Conservation (phyloP, 805 yeast genomes). For the Saccharomyces paradoxus region DNA sequence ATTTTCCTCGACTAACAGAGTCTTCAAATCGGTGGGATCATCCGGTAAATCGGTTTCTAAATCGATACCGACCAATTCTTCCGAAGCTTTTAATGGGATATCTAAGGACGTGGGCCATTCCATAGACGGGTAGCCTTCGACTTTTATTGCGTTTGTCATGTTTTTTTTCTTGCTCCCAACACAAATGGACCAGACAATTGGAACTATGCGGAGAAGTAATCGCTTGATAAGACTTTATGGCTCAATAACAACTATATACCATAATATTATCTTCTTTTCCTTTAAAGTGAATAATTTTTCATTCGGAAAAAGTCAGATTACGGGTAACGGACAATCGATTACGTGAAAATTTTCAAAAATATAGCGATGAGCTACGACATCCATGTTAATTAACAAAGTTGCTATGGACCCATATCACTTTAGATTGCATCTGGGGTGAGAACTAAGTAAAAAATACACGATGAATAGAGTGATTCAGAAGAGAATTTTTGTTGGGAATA, state of each 20-base stretch:
- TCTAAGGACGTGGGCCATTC: slow-evolving; percentile 31
- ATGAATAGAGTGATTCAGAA: slow-evolving; percentile 10
- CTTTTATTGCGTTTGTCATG: not conserved
- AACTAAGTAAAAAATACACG: not conserved
- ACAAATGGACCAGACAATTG: not conserved
- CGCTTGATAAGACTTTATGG: not conserved
- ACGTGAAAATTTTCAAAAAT: not conserved
- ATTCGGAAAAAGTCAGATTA: not conserved
- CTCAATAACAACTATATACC: not conserved
- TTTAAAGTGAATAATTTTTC: not conserved
- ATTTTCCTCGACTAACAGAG: slow-evolving; percentile 71
- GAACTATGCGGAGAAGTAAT: not conserved
- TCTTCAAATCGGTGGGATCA: slow-evolving; percentile 76
- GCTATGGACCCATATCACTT: not conserved
- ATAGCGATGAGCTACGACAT: not conserved
- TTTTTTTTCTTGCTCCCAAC: not conserved
- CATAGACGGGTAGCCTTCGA: slow-evolving; percentile 23
- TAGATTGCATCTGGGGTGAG: not conserved
- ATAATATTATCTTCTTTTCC: not conserved
- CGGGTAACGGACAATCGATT: not conserved
- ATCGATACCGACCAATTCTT: slow-evolving; percentile 82
- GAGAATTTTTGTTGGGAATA: slow-evolving; percentile 28
- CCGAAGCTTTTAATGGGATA: slow-evolving; percentile 68
- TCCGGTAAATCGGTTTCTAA: slow-evolving; percentile 77
- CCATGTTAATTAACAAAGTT: not conserved